These are phyloP conservation scores for Hortiboletus flavorubellus DNA, from an alignment of 768 basidiomycete species.

Conservation along the genomic window DNA sequence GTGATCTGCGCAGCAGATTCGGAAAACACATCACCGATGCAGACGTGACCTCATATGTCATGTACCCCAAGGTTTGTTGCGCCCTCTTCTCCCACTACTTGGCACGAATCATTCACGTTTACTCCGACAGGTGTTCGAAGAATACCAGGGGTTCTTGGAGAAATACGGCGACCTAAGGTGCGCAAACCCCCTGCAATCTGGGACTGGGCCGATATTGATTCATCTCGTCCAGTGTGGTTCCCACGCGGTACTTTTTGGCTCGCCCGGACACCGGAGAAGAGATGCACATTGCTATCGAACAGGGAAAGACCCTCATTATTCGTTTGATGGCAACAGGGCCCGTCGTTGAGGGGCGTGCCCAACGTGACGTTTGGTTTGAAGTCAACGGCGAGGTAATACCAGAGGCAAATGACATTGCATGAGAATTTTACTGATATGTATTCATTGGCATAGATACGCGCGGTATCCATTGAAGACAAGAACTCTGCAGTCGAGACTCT, in stretches of 20 bases:
- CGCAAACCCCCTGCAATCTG: constrained; percentile 20
- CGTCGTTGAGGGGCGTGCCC: constrained; percentile 86
- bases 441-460: constrained; percentile 64
- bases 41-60: constrained; percentile 93
- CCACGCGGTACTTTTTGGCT: constrained; percentile 95
- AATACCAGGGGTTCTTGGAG: constrained; percentile 91
- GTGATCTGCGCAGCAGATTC: constrained; percentile 87
- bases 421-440: constrained; percentile 16
- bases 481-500: constrained; percentile 96
- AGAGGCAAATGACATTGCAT: constrained; percentile 1
- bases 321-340: constrained; percentile 94
- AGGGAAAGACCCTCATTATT: constrained; percentile 96
- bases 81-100: constrained; percentile 2
- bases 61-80: constrained; percentile 90
- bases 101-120: constrained; percentile 9
- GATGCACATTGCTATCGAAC: constrained; percentile 94
- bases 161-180: constrained; percentile 95
- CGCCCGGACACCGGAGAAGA: constrained; percentile 92
- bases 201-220: constrained; percentile 9
- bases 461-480: constrained; percentile 93
- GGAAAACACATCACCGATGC: constrained; percentile 92
- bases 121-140: constrained; percentile 81
- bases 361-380: constrained; percentile 98
- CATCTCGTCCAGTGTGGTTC: constrained; percentile 66
- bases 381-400: constrained; percentile 84